Conservation (phyloP, 2,329 filamentous ascomycete genomes). For the Colletotrichum higginsianum region DNA sequence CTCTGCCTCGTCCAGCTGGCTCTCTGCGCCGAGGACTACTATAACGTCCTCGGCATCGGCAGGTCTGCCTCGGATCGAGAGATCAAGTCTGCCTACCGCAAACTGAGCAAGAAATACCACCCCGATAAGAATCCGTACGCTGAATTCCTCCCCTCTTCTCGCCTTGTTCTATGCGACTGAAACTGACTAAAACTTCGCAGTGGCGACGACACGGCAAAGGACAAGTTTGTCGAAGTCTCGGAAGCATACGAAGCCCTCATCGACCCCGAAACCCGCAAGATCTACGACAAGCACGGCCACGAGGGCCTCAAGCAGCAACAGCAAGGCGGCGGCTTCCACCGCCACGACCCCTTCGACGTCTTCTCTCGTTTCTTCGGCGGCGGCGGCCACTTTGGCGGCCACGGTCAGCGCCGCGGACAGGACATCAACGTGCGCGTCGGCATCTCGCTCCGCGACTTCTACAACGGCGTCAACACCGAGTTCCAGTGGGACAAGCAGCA, state of each 20-base stretch:
- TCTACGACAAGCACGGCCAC: constrained; percentile 96
- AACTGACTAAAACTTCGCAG: constrained; percentile 57
- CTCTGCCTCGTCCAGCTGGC: constrained; percentile 69
- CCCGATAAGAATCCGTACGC: constrained; percentile 97
- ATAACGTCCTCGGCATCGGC: constrained; percentile 86
- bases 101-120: constrained; percentile 94
- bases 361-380: constrained; percentile 98
- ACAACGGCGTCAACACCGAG: constrained; percentile 88
- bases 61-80: constrained; percentile 87
- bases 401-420: constrained; percentile 84
- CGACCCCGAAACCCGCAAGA: constrained; percentile 82
- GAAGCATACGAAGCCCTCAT: constrained; percentile 96
- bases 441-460: constrained; percentile 90
- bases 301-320: constrained; percentile 90
- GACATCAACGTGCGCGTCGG: constrained; percentile 90
- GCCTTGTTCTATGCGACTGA: neutral
- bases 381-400: constrained; percentile 84
- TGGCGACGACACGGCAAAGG: constrained; percentile 82
- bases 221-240: constrained; percentile 94
- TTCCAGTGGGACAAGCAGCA: constrained; percentile 95
- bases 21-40: constrained; percentile 79
- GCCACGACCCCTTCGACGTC: constrained; percentile 93
- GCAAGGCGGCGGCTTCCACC: constrained; percentile 71
- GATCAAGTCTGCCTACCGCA: constrained; percentile 93
- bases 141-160: neutral